Evolutionary conservation across 2,329 filamentous ascomycete species (phyloP), one percentile per base, ranked within the genome.

Genomic region (Tolypocladium tundrense): DNA sequence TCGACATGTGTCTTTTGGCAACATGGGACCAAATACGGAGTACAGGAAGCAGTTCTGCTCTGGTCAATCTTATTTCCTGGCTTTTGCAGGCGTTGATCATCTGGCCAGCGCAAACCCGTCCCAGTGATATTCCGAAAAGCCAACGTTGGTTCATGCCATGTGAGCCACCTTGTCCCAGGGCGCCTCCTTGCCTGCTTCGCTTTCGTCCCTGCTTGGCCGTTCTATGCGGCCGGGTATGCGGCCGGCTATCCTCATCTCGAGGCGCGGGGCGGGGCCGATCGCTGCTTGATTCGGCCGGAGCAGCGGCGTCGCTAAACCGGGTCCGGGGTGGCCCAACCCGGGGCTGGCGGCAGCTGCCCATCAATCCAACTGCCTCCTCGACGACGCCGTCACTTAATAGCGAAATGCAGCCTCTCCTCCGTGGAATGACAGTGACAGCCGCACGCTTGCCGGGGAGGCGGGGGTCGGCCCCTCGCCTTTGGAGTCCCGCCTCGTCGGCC

Each of bases 201-300:
- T 13, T 41, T 16, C 39, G 39, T 40, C 39, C 16, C 16, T 40
- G 16, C 39, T 19, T 19, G 35, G 11, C 35, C 13, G 35, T 37
- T 37, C 16, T 14, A 53, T 35, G 10, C 2, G 35, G 51, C 19
- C 33, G 51, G 35, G n/a, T 10, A 41, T 53, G 52, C 37, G 39
- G n/a, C 24, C 13, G 48, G 24, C 39, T 16, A 57, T 57, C 50
- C 24, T 53, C 48, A 57, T 54, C 48, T 57, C 16, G 19, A 9
- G 16, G 21, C 21, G 24, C 50, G 56, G 54, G 54, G 57, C 19
- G 39, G 24, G 37, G 56, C 39, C 56, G 50, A 57, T 57, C 56
- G n/a, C 56, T 57, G 40, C 56, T 31, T 8, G 5, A 27, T 57
- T 31, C 43, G 24, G 24, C 21, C 43, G 24, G 21, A 16, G 43